A percentile compares a stretch with the other conserved stretches of the same genome.
These are phyloP conservation scores for Pontederia paniculata DNA, from an alignment of 176 grass and related monocot species.

Conservation along the genomic window DNA sequence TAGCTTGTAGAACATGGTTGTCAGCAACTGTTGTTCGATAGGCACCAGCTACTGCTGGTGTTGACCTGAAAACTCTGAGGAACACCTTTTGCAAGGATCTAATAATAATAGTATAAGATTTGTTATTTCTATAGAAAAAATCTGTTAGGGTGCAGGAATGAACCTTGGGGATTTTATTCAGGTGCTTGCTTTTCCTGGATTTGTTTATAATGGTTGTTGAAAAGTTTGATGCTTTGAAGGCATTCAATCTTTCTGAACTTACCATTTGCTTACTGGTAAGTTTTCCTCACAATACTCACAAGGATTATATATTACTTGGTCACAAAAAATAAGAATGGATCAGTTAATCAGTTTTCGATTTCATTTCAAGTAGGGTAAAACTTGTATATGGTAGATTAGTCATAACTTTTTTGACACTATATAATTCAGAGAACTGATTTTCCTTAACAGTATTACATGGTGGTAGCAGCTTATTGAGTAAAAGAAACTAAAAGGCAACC, in stretches of 20 bases:
- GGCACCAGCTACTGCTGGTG: conserved; percentile 45
- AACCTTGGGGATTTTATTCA: conserved; percentile 67
- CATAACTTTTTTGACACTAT: too few relatives aligned
- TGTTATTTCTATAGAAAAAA: conserved; percentile 68
- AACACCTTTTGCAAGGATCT: conserved; percentile 47
- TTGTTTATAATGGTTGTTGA: conserved; percentile 4
- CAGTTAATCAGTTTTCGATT: too few relatives aligned
- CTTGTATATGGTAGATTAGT: too few relatives aligned
- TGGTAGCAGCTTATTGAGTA: conserved; percentile 44
- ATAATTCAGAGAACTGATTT: too few relatives aligned
- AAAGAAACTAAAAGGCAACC: conserved; percentile 30
- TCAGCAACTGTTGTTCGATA: conserved; percentile 47
- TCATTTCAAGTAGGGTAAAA: too few relatives aligned
- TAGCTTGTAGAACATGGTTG: conserved; percentile 23
- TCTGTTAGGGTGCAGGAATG: conserved; percentile 36
- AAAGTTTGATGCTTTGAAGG: conserved; percentile 70
- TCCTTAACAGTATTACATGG: conserved; percentile 34
- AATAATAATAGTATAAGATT: conserved; percentile 74
- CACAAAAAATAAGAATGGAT: too few relatives aligned
- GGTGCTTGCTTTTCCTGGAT: conserved; percentile 12
- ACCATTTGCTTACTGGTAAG: conserved; percentile 65
- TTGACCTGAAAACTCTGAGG: conserved; percentile 37
- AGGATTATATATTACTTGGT: too few relatives aligned
- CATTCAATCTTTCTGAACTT: conserved; percentile 60
- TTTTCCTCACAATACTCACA: neutral